A percentile compares a stretch with the other conserved stretches of the same genome.
Conservation (phyloP, 2,329 filamentous ascomycete genomes). For the Plenodomus biglobosus region DNA sequence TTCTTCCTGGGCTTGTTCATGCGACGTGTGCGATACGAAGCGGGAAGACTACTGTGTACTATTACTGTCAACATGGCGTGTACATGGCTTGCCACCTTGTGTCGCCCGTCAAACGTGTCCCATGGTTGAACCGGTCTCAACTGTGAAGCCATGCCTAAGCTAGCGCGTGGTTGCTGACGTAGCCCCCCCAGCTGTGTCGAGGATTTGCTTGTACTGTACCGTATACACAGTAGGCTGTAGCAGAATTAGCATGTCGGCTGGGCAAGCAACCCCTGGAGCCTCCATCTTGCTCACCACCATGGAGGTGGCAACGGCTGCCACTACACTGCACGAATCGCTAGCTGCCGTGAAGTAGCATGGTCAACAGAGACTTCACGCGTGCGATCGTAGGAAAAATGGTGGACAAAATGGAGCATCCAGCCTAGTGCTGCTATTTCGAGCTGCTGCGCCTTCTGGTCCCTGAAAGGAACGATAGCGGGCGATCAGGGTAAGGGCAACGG, state of each 20-base stretch:
- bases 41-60: neutral
- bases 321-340: conserved; percentile 17
- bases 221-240: no score
- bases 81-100: neutral
- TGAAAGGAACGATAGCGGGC: conserved; percentile 30
- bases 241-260: conserved; percentile 25
- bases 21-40: neutral
- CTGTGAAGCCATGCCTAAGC: conserved; percentile 2
- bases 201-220: neutral
- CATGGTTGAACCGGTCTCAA: conserved; percentile 4
- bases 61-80: neutral
- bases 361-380: conserved; percentile 15
- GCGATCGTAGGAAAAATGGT: conserved; percentile 15
- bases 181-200: conserved; percentile 11
- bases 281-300: neutral
- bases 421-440: conserved; percentile 39
- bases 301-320: conserved; percentile 11
- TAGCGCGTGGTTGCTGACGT: conserved; percentile 23
- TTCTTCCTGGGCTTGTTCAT: neutral
- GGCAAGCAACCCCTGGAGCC: conserved; percentile 13
- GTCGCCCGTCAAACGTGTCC: neutral
- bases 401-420: conserved; percentile 18
- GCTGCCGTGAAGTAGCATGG: conserved; percentile 18
- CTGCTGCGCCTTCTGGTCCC: conserved; percentile 36
- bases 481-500: conserved; percentile 38